Base-by-base conservation (phyloP, 495 filamentous ascomycete genomes). In the Trichocladium antarcticum region DNA sequence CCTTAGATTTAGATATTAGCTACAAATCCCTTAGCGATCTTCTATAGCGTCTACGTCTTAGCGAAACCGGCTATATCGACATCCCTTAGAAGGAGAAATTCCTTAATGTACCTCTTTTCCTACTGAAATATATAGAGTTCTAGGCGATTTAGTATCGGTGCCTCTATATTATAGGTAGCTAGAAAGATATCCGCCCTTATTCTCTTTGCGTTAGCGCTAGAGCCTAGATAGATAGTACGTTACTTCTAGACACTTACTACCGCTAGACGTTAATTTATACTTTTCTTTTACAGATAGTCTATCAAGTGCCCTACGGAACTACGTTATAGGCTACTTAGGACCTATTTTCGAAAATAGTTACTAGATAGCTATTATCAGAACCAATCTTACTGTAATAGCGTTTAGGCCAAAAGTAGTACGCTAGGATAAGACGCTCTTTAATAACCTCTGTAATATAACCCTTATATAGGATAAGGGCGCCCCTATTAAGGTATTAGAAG, bases 301-400 rank as follows among this genome's bases (percentile, higher is more conserved):
- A 19, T 42, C 42, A 44, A 53, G 42, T 41, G 50, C 50, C 37
- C 44, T 53, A 44, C 50, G 43, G 42, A 53, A 53, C 50, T 53
- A 46, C 15, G 17, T 46, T 22, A 53, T 46, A 17, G 12, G 42
- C 19, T 36, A 53, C 37, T 41, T 21, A 42, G 42, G 50, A 47
- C 12, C 29, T 17, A 19, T 44, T 39, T 46, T 47, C 28, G 50
- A 53, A 53, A 40, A 35, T 16, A 31, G 36, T 36, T 47, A 53
- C 50, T 34, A 53, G 17, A 47, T 36, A 35, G 50, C 10, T 19
- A 34, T 53, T 27, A 37, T 53, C 1, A 27, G 43, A 45, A 11
- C 42, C 14, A 45, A 45, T 45, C 42, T 45, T 31, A 19, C 42
- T 12, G 17, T 29, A 35, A 10, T 45, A 45, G 42, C 42, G 42